These are phyloP conservation scores for Novymonas esmeraldas DNA, from an alignment of 208 protist species.

Conservation along the genomic window DNA sequence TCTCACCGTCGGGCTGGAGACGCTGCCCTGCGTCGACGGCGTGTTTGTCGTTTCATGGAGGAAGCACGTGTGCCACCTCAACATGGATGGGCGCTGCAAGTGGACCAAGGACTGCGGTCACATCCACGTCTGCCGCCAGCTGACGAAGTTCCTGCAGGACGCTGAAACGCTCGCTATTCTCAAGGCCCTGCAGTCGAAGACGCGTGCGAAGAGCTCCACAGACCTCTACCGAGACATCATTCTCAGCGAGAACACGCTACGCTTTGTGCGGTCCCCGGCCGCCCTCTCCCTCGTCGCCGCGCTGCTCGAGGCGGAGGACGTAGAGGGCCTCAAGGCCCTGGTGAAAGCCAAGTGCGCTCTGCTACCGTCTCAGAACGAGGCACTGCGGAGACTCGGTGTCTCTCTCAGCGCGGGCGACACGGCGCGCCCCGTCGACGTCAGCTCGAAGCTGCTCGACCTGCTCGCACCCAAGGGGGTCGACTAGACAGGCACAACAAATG, in stretches of 20 bases:
- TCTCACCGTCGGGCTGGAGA: conserved; percentile 51
- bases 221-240: conserved; percentile 38
- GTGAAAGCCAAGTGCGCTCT: conserved; percentile 26
- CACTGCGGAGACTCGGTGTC: conserved; percentile 14
- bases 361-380: conserved; percentile 11
- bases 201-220: conserved; percentile 11
- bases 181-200: conserved; percentile 28
- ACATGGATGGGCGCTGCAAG: conserved; percentile 55
- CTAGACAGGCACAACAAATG: conserved; percentile 5
- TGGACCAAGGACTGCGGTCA: conserved; percentile 71
- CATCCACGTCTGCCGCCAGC: conserved; percentile 55
- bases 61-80: conserved; percentile 47
- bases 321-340: conserved; percentile 33
- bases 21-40: conserved; percentile 34
- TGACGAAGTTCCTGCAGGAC: conserved; percentile 32
- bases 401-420: conserved; percentile 4
- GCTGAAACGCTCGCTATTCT: conserved; percentile 34
- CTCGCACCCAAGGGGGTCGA: conserved; percentile 2
- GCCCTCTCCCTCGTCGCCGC: conserved; percentile 35
- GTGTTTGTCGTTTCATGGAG: conserved; percentile 43
- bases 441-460: conserved; percentile 20
- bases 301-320: conserved; percentile 29
- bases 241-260: conserved; percentile 28
- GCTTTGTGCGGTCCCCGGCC: conserved; percentile 33
- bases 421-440: conserved; percentile 10